A percentile compares a stretch with the other conserved stretches of the same genome.
phyloP scores from a whole-genome alignment of 202 grass and related monocot species.

The Carex sylvatica region DNA sequence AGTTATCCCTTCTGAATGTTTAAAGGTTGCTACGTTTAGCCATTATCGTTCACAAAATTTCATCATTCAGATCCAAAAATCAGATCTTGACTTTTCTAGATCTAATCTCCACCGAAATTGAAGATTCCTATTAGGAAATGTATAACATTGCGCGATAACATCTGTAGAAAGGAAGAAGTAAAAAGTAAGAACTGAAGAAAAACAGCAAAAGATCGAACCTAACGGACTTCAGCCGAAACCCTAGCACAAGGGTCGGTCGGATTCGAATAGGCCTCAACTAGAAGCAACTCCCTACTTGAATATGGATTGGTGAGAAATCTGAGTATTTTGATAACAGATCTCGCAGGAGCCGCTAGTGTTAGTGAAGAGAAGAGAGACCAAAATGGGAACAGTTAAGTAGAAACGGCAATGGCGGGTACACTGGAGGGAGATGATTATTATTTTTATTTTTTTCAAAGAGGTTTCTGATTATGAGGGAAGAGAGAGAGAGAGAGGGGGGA shows the following conservation, averaged over 20 bases:
- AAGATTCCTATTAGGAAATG: not conserved
- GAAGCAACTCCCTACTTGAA: not conserved
- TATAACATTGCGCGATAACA: not conserved
- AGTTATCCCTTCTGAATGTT: not conserved
- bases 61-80: slow-evolving; percentile 8
- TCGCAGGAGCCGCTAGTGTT: not conserved
- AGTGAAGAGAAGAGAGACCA: not conserved
- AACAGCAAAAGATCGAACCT: not conserved
- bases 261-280: not conserved
- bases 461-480: not conserved
- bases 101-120: not conserved
- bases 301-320: not conserved
- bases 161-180: not conserved
- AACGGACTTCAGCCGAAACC: not conserved
- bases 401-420: slow-evolving; percentile 28
- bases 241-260: not conserved
- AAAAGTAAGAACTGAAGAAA: not conserved
- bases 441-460: slow-evolving; percentile 10
- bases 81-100: slow-evolving; percentile 12
- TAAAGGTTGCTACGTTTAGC: not conserved
- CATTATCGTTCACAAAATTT: not conserved
- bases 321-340: slow-evolving; percentile 6
- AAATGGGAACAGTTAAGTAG: not conserved
- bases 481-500: not conserved
- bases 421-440: not conserved